These are phyloP conservation scores for Vigna reflexopilosa DNA, from an alignment of 306 rosid genomes.

Conservation along the genomic window DNA sequence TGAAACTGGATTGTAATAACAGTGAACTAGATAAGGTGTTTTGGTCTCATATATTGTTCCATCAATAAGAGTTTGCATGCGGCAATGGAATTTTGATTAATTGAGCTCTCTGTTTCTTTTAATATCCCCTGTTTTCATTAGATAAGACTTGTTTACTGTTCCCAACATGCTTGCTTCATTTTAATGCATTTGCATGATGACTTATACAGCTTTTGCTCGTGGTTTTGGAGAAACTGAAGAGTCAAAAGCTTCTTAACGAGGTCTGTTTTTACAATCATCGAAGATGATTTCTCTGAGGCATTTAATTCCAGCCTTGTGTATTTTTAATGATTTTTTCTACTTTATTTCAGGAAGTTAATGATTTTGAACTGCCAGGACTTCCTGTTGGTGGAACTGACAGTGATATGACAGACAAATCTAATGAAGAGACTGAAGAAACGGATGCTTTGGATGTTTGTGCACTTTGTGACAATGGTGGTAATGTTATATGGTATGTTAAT, in stretches of 20 bases:
- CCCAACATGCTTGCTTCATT: slow-evolving; percentile 20
- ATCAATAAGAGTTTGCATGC: neutral
- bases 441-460: slow-evolving; percentile 78
- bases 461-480: slow-evolving; percentile 90
- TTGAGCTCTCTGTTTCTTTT: slow-evolving; percentile 7
- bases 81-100: slow-evolving; percentile 5
- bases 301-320: slow-evolving; percentile 16
- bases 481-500: slow-evolving; percentile 63
- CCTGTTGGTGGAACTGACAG: slow-evolving; percentile 61
- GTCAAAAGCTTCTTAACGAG: slow-evolving; percentile 55
- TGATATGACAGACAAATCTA: slow-evolving; percentile 46
- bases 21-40: slow-evolving; percentile 27
- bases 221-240: slow-evolving; percentile 54
- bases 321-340: slow-evolving; percentile 6
- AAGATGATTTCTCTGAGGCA: slow-evolving; percentile 11
- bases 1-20: slow-evolving; percentile 1
- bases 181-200: slow-evolving; percentile 48
- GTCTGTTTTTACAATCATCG: slow-evolving; percentile 48
- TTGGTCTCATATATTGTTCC: slow-evolving; percentile 24
- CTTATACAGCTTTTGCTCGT: slow-evolving; percentile 66
- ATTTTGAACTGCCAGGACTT: slow-evolving; percentile 49
- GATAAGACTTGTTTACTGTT: slow-evolving; percentile 19
- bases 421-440: slow-evolving; percentile 58
- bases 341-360: slow-evolving; percentile 62
- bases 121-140: neutral